Conservation (phyloP, 2,329 filamentous ascomycete species). For the Ceratocystiopsis minuta region DNA sequence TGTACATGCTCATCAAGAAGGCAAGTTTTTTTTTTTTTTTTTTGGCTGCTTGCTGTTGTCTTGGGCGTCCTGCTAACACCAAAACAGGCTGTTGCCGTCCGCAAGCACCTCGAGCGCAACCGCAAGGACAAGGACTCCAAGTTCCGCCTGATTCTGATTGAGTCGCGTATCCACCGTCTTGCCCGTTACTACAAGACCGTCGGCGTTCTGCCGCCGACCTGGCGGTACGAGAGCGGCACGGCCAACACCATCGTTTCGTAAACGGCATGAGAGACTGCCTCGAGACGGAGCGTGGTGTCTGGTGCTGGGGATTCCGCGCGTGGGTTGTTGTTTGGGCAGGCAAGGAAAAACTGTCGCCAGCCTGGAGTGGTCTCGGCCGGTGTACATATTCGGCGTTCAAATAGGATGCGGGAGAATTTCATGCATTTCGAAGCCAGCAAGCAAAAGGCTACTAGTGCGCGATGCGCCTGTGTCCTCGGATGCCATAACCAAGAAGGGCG, state of each 20-base stretch:
- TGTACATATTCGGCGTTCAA: neutral
- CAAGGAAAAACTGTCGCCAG: neutral
- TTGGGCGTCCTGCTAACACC: neutral
- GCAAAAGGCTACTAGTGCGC: neutral
- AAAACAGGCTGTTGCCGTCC: slow-evolving; percentile 74
- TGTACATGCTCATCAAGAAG: slow-evolving; percentile 99
- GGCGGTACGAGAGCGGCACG: slow-evolving; percentile 97
- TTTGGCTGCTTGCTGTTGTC: neutral
- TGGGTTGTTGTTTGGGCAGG: neutral
- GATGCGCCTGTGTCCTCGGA: neutral
- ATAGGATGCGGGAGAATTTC: neutral
- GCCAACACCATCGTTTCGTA: slow-evolving; percentile 88
- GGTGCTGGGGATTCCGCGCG: neutral
- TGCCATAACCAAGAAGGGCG: neutral
- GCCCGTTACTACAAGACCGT: slow-evolving; percentile 94
- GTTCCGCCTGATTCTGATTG: slow-evolving; percentile 99
- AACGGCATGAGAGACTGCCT: slow-evolving; percentile 17
- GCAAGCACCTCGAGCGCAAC: slow-evolving; percentile 99
- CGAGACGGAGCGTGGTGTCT: too few relatives aligned
- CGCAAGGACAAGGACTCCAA: slow-evolving; percentile 99
- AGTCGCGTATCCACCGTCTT: slow-evolving; percentile 99
- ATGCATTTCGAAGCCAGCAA: neutral
- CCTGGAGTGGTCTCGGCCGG: neutral
- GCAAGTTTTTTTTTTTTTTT: slow-evolving; percentile 25
- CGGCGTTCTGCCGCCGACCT: slow-evolving; percentile 70